A percentile compares a stretch with the other conserved stretches of the same genome.
phyloP scores from a whole-genome alignment of 129 eudicot genomes.

The Rutidosis leptorrhynchoides region DNA sequence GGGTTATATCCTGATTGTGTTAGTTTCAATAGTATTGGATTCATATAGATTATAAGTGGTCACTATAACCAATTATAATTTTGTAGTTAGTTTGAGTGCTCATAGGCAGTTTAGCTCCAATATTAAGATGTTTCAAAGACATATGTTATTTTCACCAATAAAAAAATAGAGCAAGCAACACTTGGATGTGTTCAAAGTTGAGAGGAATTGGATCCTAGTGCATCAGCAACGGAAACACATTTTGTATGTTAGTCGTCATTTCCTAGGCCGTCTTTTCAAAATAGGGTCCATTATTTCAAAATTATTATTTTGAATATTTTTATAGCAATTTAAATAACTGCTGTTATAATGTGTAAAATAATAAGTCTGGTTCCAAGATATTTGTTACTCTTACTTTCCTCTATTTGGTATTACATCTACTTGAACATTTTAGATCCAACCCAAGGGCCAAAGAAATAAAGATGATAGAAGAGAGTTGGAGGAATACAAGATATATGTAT shows the following conservation, averaged over 20 bases:
- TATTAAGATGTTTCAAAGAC: conserved; percentile 19
- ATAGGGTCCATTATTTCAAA: conserved; percentile 10
- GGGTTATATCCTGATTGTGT: conserved; percentile 4
- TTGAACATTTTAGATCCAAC: not conserved
- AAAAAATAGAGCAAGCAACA: not conserved
- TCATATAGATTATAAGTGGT: conserved; percentile 2
- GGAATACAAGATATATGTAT: not conserved
- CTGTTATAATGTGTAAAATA: conserved; percentile 24
- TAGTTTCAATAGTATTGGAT: not conserved
- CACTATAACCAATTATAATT: not conserved
- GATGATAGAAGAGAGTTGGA: not conserved
- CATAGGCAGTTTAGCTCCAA: conserved; percentile 7
- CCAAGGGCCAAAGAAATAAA: not conserved
- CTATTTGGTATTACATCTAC: not conserved
- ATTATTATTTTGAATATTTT: conserved; percentile 15
- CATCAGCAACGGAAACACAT: conserved; percentile 24
- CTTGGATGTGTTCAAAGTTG: conserved; percentile 5
- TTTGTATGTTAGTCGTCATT: not conserved
- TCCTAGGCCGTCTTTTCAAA: conserved; percentile 15
- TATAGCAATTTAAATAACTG: conserved; percentile 17
- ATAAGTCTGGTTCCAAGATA: not conserved
- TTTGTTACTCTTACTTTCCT: not conserved
- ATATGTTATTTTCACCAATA: conserved; percentile 9
- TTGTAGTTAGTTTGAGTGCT: not conserved
- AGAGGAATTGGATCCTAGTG: conserved; percentile 24